Evolutionary conservation across 805 yeast species (phyloP).

Genomic region (Pichia occidentalis): DNA sequence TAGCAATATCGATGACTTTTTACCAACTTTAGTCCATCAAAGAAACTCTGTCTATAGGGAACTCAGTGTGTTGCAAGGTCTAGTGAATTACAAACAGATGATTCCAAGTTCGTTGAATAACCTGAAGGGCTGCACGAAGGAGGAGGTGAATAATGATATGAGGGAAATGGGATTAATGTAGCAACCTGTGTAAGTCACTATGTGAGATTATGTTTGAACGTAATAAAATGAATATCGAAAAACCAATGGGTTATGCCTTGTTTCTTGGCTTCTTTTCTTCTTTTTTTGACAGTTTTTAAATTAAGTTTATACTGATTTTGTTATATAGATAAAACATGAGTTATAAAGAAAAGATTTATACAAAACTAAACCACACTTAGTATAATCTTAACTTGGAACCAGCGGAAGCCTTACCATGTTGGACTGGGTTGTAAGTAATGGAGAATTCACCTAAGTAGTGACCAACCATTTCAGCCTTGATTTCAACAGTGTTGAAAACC

Average conservation of each 20-base stretch:
- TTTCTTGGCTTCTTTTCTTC: too few relatives aligned
- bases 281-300: conserved; percentile 5
- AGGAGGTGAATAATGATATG: conserved; percentile 73
- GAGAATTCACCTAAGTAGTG: conserved; percentile 99
- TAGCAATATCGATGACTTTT: conserved; percentile 20
- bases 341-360: conserved; percentile 12
- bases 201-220: too few relatives aligned
- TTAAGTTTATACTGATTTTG: conserved; percentile 2
- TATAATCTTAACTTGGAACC: conserved; percentile 34
- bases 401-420: conserved; percentile 71
- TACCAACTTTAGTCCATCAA: conserved; percentile 51
- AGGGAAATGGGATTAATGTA: conserved; percentile 46
- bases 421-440: conserved; percentile 98
- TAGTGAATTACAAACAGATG: conserved; percentile 52
- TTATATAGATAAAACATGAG: conserved; percentile 1
- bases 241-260: too few relatives aligned
- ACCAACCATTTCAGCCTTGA: conserved; percentile 99
- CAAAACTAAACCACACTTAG: conserved; percentile 19
- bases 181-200: too few relatives aligned
- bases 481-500: conserved; percentile 97
- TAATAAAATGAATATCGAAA: too few relatives aligned
- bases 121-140: conserved; percentile 54
- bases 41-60: conserved; percentile 63
- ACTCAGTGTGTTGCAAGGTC: conserved; percentile 61
- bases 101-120: conserved; percentile 69